Evolutionary conservation across 345 rosid genomes (phyloP), one percentile per base, ranked within the genome.

Genomic region (Populus alba): DNA sequence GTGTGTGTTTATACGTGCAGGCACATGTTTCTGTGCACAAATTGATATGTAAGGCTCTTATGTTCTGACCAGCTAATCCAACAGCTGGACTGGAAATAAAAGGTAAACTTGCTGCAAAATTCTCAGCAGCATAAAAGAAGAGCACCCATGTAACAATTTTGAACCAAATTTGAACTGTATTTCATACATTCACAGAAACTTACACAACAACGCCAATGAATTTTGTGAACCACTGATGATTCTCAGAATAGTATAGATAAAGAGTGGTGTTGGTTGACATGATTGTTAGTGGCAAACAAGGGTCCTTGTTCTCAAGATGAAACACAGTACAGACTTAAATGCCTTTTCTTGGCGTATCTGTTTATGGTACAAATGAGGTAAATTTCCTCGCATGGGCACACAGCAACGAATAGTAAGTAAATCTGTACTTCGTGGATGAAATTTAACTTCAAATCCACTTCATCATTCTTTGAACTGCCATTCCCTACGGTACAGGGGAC

Each of bases 401-500:
- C 53, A 17, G 16, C 10, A 53, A 53, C 59, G 20, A 53, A 7
- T 53, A 20, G 59, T n/a, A 3, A 20, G 20, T n/a, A 20, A 22
- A 6, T 39, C 7, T 53, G 59, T 20, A 53, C 59, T 23, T 20
- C 59, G 7, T 53, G n/a, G n/a, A 53, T 7, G 59, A 0, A 20
- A 53, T 20, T 39, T 53, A 53, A 22, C 59, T 53, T 53, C 22
- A 37, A 68, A 68, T 37, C 6, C 18, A 23, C 11, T 35, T 23
- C n/a, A 12, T 68, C 53, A 82, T 66, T 39, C 85, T 45, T 75
- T 78, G 63, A 78, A 82, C 73, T 82, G 85, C 85, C 85, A 83
- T 69, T 78, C 85, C 63, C 80, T 73, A 12, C 97, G 89, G 86
- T 98, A 92, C 97, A 94, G n/a, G n/a, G 94, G 97, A 47, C 97